A percentile compares a stretch with the other conserved stretches of the same genome.
Conservation (phyloP, 192 early-diverging fungal species). For the Coemansia sp. region DNA sequence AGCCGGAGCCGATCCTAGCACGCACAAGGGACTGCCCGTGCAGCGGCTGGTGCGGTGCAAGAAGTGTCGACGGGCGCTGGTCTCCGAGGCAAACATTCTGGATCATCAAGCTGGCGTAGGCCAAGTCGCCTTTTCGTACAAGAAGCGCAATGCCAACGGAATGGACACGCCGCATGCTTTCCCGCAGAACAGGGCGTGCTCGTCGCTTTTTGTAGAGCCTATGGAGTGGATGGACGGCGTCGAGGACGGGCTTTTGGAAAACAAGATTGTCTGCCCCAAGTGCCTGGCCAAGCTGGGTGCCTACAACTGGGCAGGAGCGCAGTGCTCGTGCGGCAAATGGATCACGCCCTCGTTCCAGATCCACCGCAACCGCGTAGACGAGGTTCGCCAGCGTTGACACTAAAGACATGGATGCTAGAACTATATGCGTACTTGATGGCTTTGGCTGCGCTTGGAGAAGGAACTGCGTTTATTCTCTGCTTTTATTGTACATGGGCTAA, state of each 20-base stretch:
- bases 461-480: not conserved
- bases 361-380: conserved; percentile 74
- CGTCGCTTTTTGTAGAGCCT: conserved; percentile 80
- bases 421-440: not conserved
- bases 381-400: conserved; percentile 31
- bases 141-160: conserved; percentile 63
- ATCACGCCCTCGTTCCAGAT: conserved; percentile 77
- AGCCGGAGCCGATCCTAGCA: conserved; percentile 57
- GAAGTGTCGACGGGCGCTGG: conserved; percentile 63
- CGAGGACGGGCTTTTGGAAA: conserved; percentile 60
- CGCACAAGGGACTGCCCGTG: conserved; percentile 4
- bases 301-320: conserved; percentile 73
- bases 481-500: not conserved
- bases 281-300: conserved; percentile 77
- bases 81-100: conserved; percentile 64
- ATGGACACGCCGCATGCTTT: conserved; percentile 49
- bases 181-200: conserved; percentile 59
- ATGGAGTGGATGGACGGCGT: conserved; percentile 79
- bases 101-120: conserved; percentile 70
- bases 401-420: not conserved
- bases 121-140: conserved; percentile 69
- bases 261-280: conserved; percentile 75
- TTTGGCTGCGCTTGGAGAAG: conserved; percentile 9
- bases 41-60: conserved; percentile 54
- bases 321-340: conserved; percentile 83